Base-by-base conservation (phyloP, 768 basidiomycete genomes). In the Kwoniella mangroviensis region DNA sequence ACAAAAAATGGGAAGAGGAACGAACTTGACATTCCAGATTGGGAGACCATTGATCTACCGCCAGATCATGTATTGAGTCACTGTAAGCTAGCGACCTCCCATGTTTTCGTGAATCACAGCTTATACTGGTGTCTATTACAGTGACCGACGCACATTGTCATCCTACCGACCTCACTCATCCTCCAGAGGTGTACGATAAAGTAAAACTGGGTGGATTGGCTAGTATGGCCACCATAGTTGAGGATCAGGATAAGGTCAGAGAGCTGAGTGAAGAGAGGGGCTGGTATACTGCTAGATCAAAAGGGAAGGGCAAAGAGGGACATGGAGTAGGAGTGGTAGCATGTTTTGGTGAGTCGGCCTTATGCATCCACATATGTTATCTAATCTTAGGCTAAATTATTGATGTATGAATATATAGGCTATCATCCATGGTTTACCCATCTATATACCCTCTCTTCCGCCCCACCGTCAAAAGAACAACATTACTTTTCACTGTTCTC, bases 391-490 rank as follows among this genome's bases (percentile, higher is more conserved):
- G 34, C 34, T 34, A 7, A 34, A 34, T 34, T 34, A 34, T 34
- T 7, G 34, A 34, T 34, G 34, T 34, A 34, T 7, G 6, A 28
- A 11, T 42, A 17, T 4, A 3, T 53, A 94, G 92, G 95, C 55
- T 90, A 93, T 77, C 96, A 98, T 80, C 96, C 96, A 1, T 98
- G 96, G 96, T 95, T 92, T 83, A 87, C 90, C 2, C 89, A 97
- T 82, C 86, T 86, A 71, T 92, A 97, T 76, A 87, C 90, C 87
- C 65, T 80, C 74, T 58, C 77, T 17, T 21, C 41, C 2, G 2
- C 52, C 17, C 58, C 40, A 10, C 69, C 81, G 34, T 85, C 87
- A 22, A 94, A 90, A 79, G 87, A 88, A 72, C 85, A 86, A 15
- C 96, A 98, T 83, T 98, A 97, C 83, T 82, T 86, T 19, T 78